Conservation (phyloP, 148 eudicot genomes). For the Fagopyrum homotropicum region DNA sequence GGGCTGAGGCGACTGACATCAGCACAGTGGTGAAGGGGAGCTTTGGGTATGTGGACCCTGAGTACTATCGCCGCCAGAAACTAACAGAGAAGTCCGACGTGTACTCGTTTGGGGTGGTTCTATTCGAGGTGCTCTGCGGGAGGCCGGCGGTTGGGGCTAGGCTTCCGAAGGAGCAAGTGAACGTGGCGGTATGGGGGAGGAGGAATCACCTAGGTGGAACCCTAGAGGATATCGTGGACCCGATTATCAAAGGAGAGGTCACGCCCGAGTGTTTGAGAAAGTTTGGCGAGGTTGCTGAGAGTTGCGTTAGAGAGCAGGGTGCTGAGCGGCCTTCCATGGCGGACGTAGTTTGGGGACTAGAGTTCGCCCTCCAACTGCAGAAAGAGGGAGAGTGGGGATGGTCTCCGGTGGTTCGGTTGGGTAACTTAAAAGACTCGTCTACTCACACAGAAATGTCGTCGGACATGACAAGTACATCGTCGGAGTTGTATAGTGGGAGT, state of each 20-base stretch:
- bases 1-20: slow-evolving; percentile 59
- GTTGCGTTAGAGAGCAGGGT: slow-evolving; percentile 84
- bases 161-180: slow-evolving; percentile 68
- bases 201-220: slow-evolving; percentile 55
- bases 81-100: slow-evolving; percentile 89
- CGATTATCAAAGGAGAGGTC: slow-evolving; percentile 42
- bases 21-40: slow-evolving; percentile 98
- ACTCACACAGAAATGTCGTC: neutral
- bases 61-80: slow-evolving; percentile 76
- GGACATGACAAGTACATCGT: neutral
- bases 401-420: neutral
- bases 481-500: neutral
- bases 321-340: slow-evolving; percentile 90
- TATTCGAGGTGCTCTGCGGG: slow-evolving; percentile 85
- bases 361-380: slow-evolving; percentile 70
- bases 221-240: slow-evolving; percentile 60
- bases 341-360: slow-evolving; percentile 90
- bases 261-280: slow-evolving; percentile 54
- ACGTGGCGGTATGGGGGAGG: slow-evolving; percentile 87
- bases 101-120: slow-evolving; percentile 90
- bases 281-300: slow-evolving; percentile 75
- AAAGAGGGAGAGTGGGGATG: slow-evolving; percentile 12
- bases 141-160: slow-evolving; percentile 80
- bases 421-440: neutral
- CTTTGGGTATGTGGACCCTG: slow-evolving; percentile 92